Conservation (phyloP, 345 rosid species). For the Aquilaria sinensis region DNA sequence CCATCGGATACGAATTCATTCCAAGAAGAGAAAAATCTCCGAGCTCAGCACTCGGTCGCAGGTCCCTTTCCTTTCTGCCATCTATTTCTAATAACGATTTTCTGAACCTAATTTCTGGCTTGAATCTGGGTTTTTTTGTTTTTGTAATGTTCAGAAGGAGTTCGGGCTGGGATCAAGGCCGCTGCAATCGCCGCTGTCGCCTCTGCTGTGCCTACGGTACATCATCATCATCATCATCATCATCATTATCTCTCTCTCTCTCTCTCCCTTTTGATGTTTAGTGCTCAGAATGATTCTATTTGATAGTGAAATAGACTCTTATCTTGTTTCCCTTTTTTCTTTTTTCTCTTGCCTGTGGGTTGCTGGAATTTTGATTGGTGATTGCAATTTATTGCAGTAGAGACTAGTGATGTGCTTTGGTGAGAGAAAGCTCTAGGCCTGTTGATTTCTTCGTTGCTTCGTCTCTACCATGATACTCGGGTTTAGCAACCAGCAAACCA, state of each 20-base stretch:
- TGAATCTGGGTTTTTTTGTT: not conserved
- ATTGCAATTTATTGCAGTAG: no score
- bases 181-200: slow-evolving; percentile 38
- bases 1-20: no score
- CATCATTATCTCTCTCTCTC: not conserved
- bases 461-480: no score
- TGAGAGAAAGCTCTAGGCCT: no score
- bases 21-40: no score
- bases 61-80: not conserved
- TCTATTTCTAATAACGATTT: not conserved
- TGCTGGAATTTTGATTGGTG: not conserved
- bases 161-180: slow-evolving; percentile 54
- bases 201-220: slow-evolving; percentile 53
- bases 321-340: not conserved
- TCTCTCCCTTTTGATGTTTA: not conserved
- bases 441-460: no score
- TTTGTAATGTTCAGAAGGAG: slow-evolving; percentile 40
- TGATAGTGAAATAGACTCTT: not conserved
- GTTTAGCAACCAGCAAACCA: no score
- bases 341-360: not conserved
- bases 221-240: not conserved
- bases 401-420: no score
- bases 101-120: not conserved
- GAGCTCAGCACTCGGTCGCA: no score
- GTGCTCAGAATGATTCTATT: not conserved